Evolutionary conservation across 176 grass and related monocot species (phyloP).

Genomic region (Oryza meyeriana): DNA sequence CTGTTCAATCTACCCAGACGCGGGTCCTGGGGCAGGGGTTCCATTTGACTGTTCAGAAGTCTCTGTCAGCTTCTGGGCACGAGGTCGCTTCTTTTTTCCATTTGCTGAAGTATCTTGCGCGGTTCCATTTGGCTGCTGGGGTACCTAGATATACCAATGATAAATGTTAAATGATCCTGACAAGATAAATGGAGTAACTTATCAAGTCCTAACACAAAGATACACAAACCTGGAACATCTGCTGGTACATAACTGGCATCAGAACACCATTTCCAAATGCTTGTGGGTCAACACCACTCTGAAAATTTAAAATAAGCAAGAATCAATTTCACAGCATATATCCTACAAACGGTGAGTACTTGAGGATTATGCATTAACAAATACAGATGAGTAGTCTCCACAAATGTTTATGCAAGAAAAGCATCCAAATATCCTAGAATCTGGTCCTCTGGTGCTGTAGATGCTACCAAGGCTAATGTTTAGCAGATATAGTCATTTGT

Average conservation of each 20-base stretch:
- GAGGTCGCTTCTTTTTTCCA: constrained; percentile 63
- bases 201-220: constrained; percentile 6
- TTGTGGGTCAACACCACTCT: constrained; percentile 88
- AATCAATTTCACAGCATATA: background rate
- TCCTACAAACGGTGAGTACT: background rate
- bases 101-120: constrained; percentile 46
- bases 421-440: constrained; percentile 20
- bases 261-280: constrained; percentile 91
- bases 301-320: constrained; percentile 41
- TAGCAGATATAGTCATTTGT: constrained; percentile 11
- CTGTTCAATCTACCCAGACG: constrained; percentile 42
- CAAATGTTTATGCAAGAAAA: constrained; percentile 20
- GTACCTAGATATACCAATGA: constrained; percentile 43
- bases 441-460: background rate
- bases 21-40: constrained; percentile 38
- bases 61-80: constrained; percentile 57
- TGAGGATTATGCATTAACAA: background rate
- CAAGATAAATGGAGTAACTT: constrained; percentile 18
- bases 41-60: constrained; percentile 53
- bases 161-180: background rate
- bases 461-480: background rate
- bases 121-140: constrained; percentile 62
- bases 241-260: constrained; percentile 87
- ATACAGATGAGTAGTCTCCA: constrained; percentile 1
- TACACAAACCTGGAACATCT: constrained; percentile 76